These are phyloP conservation scores for Zygosaccharomyces gambellarensis DNA, from an alignment of 805 yeast genomes.

Conservation along the genomic window DNA sequence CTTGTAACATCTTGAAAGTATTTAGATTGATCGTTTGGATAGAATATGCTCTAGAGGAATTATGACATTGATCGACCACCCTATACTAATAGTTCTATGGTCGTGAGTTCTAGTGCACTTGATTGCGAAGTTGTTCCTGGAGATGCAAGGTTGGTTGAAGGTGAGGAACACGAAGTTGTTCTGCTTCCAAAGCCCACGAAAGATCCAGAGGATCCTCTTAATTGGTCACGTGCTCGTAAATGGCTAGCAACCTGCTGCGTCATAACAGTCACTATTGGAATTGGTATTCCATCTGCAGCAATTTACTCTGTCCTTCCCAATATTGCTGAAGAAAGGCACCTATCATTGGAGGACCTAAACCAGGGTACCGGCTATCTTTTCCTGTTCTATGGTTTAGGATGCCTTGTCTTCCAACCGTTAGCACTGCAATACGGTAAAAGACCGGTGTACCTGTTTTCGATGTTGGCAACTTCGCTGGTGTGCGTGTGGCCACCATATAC, in stretches of 20 bases:
- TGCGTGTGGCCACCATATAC: constrained; percentile 42
- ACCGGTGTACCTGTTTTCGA: constrained; percentile 40
- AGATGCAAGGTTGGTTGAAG: neutral
- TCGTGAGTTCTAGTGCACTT: neutral
- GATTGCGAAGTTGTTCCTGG: constrained; percentile 6
- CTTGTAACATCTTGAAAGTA: neutral
- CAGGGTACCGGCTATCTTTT: constrained; percentile 48
- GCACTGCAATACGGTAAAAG: constrained; percentile 47
- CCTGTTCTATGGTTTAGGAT: constrained; percentile 48
- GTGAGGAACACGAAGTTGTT: constrained; percentile 38
- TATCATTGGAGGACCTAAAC: constrained; percentile 35
- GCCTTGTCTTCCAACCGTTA: constrained; percentile 47
- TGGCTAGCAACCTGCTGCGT: constrained; percentile 42
- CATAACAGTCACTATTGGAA: constrained; percentile 41
- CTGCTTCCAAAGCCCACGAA: constrained; percentile 59
- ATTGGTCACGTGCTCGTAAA: constrained; percentile 53
- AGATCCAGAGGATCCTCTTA: constrained; percentile 53
- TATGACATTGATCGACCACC: neutral
- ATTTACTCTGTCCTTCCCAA: constrained; percentile 41
- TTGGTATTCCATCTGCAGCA: constrained; percentile 47
- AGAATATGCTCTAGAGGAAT: neutral
- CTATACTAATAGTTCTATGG: neutral
- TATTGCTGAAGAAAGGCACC: constrained; percentile 35
- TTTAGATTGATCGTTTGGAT: neutral
- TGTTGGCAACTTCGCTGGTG: constrained; percentile 37